These are phyloP conservation scores for Penicillium polonicum DNA, from an alignment of 2,329 filamentous ascomycete species.

Conservation along the genomic window DNA sequence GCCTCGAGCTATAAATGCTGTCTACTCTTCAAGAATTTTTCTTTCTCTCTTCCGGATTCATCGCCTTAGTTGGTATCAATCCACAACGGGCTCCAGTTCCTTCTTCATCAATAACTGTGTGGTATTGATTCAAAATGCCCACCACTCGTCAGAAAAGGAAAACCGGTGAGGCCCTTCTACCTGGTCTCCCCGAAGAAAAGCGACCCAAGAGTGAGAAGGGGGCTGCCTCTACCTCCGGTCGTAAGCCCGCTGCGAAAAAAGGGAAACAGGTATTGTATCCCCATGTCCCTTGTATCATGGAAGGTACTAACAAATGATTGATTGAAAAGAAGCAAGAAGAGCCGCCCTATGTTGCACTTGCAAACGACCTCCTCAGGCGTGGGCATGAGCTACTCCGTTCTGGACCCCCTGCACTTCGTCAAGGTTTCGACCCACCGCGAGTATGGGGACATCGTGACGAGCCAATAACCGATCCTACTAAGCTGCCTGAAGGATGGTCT, in stretches of 20 bases:
- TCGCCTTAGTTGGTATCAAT: background rate
- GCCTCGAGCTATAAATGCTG: background rate
- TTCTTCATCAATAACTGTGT: background rate
- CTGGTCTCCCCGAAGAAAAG: background rate
- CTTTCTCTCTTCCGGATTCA: background rate
- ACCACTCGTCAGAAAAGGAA: background rate
- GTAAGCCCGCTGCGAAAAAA: background rate
- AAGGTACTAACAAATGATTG: background rate
- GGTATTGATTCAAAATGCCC: background rate
- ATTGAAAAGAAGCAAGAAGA: background rate
- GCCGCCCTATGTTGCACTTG: background rate
- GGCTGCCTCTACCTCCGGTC: background rate
- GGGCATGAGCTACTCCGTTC: background rate
- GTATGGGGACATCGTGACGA: background rate
- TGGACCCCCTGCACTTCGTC: background rate
- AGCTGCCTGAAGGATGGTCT: background rate
- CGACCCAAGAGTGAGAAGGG: background rate
- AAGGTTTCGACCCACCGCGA: background rate
- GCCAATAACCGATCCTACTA: background rate
- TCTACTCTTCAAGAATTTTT: background rate
- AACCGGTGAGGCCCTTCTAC: background rate
- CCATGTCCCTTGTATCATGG: background rate
- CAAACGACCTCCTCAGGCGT: background rate
- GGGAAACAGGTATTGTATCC: background rate
- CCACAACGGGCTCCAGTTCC: too few species aligned